These are phyloP conservation scores for Tricholomella constricta DNA, from an alignment of 768 basidiomycete species.

Conservation along the genomic window DNA sequence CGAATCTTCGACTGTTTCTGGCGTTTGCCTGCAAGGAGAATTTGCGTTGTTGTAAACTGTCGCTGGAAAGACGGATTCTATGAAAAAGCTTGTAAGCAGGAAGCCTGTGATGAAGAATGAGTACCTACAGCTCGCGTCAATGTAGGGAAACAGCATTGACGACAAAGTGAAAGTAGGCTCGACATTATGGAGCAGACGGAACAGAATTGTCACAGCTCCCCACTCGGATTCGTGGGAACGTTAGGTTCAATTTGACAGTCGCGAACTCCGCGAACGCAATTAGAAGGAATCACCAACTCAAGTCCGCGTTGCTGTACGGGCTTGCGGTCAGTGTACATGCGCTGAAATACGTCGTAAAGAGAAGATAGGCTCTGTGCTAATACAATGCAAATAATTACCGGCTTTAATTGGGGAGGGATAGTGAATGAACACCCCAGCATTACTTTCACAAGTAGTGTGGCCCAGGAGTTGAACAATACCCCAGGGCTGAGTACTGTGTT, in stretches of 20 bases:
- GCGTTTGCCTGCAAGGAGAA: constrained; percentile 47
- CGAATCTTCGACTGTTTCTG: constrained; percentile 53
- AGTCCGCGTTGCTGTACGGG: no score
- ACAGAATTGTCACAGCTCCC: background rate
- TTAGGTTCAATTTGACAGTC: background rate
- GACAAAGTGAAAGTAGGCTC: constrained; percentile 26
- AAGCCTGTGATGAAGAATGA: background rate
- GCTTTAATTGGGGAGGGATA: no score
- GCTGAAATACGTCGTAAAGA: no score
- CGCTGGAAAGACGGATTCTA: constrained; percentile 28
- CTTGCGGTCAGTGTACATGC: no score
- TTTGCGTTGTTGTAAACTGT: constrained; percentile 54
- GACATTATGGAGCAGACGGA: constrained; percentile 8
- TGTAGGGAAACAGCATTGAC: constrained; percentile 27
- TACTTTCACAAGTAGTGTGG: no score
- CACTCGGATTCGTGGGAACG: constrained; percentile 15
- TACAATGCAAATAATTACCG: no score
- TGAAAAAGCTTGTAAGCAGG: background rate
- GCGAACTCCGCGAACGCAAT: constrained; percentile 7
- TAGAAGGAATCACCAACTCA: no score
- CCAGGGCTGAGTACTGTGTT: no score
- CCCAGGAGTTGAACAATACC: no score
- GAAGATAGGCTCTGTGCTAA: no score
- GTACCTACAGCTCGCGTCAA: constrained; percentile 14
- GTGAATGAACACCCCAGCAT: no score